Conservation (phyloP, 1,284 basidiomycete genomes). For the Kwoniella shivajii region DNA sequence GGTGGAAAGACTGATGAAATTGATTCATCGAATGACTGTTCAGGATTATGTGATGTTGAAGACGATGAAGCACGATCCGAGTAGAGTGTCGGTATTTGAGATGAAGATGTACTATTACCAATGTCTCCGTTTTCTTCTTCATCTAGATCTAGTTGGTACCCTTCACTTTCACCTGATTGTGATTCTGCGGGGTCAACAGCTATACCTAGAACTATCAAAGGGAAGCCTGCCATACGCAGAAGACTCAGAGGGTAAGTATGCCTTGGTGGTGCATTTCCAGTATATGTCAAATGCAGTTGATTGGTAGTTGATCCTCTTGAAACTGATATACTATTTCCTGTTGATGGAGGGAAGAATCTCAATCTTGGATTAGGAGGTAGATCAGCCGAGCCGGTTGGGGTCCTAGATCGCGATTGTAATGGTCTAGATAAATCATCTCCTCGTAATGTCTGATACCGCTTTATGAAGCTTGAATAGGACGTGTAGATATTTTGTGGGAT, state of each 20-base stretch:
- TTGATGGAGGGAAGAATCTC: conserved; percentile 38
- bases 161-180: conserved; percentile 7
- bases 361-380: conserved; percentile 17
- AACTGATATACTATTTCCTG: conserved; percentile 24
- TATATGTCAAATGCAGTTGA: conserved; percentile 47
- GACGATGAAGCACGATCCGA: conserved; percentile 1
- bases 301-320: conserved; percentile 38
- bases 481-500: conserved; percentile 23
- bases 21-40: conserved; percentile 37
- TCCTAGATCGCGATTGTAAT: conserved; percentile 10
- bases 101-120: conserved; percentile 22
- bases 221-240: conserved; percentile 43
- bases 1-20: conserved; percentile 56
- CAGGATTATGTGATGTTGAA: conserved; percentile 10
- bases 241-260: conserved; percentile 46
- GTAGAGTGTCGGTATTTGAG: conserved; percentile 24
- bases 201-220: conserved; percentile 48
- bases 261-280: conserved; percentile 33
- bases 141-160: conserved; percentile 24
- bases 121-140: conserved; percentile 17
- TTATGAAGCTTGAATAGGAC: conserved; percentile 36
- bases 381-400: conserved; percentile 17
- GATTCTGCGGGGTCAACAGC: conserved; percentile 25
- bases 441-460: conserved; percentile 40
- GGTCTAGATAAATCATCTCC: conserved; percentile 42